Evolutionary conservation across 2,329 filamentous ascomycete species (phyloP).

Genomic region (Aureobasidium sp.): DNA sequence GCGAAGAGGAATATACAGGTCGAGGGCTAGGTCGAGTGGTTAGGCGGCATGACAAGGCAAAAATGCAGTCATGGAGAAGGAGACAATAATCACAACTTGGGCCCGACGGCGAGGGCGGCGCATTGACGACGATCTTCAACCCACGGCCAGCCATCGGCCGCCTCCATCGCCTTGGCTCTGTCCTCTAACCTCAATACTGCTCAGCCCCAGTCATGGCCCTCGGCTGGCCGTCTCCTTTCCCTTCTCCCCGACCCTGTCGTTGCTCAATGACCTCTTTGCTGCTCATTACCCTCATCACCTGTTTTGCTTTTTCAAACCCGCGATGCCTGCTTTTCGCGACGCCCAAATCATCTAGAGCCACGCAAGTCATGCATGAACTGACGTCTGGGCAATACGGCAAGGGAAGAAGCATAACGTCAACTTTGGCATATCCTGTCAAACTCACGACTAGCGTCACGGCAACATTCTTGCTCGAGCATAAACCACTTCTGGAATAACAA

Average conservation of each 20-base stretch:
- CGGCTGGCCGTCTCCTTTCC: not conserved
- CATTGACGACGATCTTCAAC: not conserved
- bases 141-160: not conserved
- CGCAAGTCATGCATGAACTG: not conserved
- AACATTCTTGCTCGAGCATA: not conserved
- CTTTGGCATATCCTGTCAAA: not conserved
- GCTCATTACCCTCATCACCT: not conserved
- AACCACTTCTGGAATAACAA: not conserved
- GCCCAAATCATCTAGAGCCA: too few relatives aligned
- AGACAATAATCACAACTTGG: not conserved
- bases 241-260: not conserved
- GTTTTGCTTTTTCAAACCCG: not conserved
- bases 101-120: not conserved
- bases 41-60: not conserved
- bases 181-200: not conserved
- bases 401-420: not conserved
- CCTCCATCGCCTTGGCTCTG: slow-evolving; percentile 2
- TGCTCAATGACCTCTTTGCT: not conserved
- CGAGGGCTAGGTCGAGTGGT: not conserved
- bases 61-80: not conserved
- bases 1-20: not conserved
- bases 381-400: not conserved
- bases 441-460: not conserved
- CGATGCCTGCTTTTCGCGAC: not conserved
- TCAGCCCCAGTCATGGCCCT: not conserved